Conservation (phyloP, 768 basidiomycete genomes). For the Xanthoconium stramineum region DNA sequence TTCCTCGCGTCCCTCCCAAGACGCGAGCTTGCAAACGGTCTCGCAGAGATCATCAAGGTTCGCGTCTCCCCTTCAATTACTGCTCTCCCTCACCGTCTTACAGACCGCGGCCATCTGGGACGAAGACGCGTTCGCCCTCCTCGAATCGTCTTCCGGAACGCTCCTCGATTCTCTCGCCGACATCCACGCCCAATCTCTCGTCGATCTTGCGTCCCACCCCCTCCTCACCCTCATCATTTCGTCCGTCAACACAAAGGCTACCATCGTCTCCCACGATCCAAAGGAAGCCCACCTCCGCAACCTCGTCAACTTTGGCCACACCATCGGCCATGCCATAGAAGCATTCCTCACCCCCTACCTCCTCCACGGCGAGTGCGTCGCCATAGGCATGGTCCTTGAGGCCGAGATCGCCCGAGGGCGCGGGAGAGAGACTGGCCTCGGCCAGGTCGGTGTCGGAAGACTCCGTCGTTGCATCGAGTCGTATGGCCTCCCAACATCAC, state of each 20-base stretch:
- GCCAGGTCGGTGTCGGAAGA: conserved; percentile 90
- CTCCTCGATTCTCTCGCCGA: conserved; percentile 84
- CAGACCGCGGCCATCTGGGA: conserved; percentile 99
- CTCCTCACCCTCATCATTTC: conserved; percentile 89
- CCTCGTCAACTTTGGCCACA: conserved; percentile 98
- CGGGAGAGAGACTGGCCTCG: conserved; percentile 58
- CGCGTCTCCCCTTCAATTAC: conserved; percentile 16
- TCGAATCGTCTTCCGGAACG: conserved; percentile 82
- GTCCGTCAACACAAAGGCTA: conserved; percentile 92
- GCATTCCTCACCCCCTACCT: conserved; percentile 91
- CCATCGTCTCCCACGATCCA: conserved; percentile 96
- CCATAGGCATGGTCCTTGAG: conserved; percentile 95
- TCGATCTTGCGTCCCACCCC: conserved; percentile 78
- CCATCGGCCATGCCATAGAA: conserved; percentile 98
- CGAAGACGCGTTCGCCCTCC: conserved; percentile 79
- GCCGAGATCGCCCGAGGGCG: conserved; percentile 89
- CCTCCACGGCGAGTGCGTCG: conserved; percentile 95
- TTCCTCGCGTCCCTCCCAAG: conserved; percentile 91
- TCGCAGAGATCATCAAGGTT: conserved; percentile 98
- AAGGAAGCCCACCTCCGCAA: conserved; percentile 96
- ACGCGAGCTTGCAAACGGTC: conserved; percentile 96
- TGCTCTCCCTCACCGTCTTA: neutral
- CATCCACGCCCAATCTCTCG: conserved; percentile 42
- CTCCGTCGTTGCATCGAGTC: conserved; percentile 83
- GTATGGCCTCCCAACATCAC: conserved; percentile 84